These are phyloP conservation scores for Cyclaneusma minus DNA, from an alignment of 2,329 filamentous ascomycete genomes.

Conservation along the genomic window DNA sequence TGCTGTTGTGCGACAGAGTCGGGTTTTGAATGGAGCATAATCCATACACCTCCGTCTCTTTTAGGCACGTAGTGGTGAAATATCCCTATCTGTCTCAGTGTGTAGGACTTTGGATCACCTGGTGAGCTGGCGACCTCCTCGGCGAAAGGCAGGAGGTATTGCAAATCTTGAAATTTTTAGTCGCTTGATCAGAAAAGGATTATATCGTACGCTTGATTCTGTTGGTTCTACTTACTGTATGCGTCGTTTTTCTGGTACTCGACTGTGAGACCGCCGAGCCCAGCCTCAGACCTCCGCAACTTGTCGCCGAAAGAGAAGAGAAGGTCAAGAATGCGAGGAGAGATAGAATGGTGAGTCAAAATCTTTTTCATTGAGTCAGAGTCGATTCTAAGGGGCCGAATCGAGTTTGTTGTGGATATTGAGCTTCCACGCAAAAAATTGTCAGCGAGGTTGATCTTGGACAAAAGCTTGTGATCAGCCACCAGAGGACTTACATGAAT, in stretches of 20 bases:
- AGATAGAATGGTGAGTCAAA: conserved; percentile 3
- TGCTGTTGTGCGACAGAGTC: conserved; percentile 7
- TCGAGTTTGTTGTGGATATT: conserved; percentile 4
- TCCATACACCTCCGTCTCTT: conserved; percentile 11
- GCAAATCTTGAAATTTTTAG: conserved; percentile 12
- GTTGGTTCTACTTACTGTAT: too few relatives aligned
- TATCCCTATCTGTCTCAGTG: conserved; percentile 18
- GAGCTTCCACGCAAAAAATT: too few relatives aligned
- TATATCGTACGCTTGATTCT: too few relatives aligned
- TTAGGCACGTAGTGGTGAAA: conserved; percentile 15
- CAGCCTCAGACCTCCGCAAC: too few relatives aligned
- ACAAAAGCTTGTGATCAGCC: too few relatives aligned
- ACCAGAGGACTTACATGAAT: too few relatives aligned
- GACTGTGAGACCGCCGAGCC: too few relatives aligned
- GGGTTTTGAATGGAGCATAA: conserved; percentile 15
- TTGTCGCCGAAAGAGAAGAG: conserved; percentile 3
- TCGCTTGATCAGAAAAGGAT: too few relatives aligned
- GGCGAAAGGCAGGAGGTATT: conserved; percentile 17
- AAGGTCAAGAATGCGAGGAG: conserved; percentile 5
- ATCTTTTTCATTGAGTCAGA: conserved; percentile 1
- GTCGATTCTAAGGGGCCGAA: conserved; percentile 5
- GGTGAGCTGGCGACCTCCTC: conserved; percentile 11
- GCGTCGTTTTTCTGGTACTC: too few relatives aligned
- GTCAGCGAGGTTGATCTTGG: too few relatives aligned
- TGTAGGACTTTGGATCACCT: too few relatives aligned